Evolutionary conservation across 257 asterid species (phyloP).

Genomic region (Solanum rostratum): DNA sequence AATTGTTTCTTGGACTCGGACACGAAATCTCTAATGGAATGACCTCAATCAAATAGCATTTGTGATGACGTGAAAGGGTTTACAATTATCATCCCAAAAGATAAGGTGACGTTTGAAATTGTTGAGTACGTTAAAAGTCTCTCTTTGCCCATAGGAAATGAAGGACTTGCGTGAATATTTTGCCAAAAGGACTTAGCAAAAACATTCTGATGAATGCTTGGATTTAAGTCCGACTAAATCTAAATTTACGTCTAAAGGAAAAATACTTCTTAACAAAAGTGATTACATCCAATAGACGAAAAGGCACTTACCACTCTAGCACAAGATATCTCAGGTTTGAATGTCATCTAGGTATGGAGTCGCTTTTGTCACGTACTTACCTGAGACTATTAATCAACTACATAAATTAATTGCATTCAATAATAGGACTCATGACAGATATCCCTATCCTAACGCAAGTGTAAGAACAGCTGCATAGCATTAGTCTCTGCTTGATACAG

Average conservation of each 20-base stretch:
- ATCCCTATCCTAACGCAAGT: background rate
- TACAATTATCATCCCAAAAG: background rate
- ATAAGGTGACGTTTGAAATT: background rate
- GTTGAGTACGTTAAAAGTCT: background rate
- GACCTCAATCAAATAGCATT: background rate
- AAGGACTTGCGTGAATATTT: background rate
- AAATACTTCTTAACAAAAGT: background rate
- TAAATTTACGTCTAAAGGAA: background rate
- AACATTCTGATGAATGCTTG: background rate
- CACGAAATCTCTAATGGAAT: background rate
- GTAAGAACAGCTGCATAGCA: background rate
- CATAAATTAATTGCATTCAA: background rate
- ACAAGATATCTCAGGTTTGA: no score
- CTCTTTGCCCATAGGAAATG: background rate
- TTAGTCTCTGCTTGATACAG: background rate
- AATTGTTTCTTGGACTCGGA: background rate
- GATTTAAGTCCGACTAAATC: background rate
- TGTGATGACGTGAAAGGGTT: background rate
- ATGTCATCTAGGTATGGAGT: background rate
- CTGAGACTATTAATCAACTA: background rate
- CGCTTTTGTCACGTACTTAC: background rate
- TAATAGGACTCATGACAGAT: background rate
- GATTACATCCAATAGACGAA: background rate
- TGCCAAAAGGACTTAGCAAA: background rate
- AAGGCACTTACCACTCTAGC: background rate